Conservation (phyloP, 192 early-diverging fungal genomes). For the Glomus cerebriforme region DNA sequence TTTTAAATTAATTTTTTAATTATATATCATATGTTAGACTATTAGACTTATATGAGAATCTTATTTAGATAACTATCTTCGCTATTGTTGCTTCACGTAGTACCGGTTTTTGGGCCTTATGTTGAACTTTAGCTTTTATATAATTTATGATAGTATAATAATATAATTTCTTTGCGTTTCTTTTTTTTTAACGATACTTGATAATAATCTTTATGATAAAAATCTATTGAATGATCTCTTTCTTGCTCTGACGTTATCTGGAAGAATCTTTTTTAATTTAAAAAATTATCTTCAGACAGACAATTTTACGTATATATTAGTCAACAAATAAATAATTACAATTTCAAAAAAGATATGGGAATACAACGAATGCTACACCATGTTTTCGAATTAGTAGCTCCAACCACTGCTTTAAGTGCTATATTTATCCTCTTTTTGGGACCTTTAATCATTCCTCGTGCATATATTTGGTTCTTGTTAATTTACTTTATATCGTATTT, state of each 20-base stretch:
- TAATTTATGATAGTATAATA: too few relatives aligned
- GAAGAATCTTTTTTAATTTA: too few relatives aligned
- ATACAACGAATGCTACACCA: constrained; percentile 27
- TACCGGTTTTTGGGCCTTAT: too few relatives aligned
- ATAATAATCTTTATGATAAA: too few relatives aligned
- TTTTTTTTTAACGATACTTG: too few relatives aligned
- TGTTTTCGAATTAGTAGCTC: constrained; percentile 52
- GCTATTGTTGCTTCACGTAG: too few relatives aligned
- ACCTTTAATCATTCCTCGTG: constrained; percentile 44
- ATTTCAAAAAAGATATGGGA: neutral
- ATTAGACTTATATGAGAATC: neutral
- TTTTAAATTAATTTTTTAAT: neutral
- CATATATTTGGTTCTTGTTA: constrained; percentile 49
- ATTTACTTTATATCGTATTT: constrained; percentile 47
- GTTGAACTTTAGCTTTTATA: neutral
- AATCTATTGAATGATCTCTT: too few relatives aligned
- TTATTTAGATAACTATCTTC: neutral
- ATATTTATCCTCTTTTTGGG: constrained; percentile 46
- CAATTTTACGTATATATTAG: neutral
- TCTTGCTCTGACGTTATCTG: too few relatives aligned
- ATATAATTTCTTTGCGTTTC: too few relatives aligned
- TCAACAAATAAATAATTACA: neutral
- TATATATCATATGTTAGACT: neutral
- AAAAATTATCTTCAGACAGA: too few relatives aligned
- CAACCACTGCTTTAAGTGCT: constrained; percentile 43